phyloP scores from a whole-genome alignment of 345 rosid genomes.

The Litchi chinensis region DNA sequence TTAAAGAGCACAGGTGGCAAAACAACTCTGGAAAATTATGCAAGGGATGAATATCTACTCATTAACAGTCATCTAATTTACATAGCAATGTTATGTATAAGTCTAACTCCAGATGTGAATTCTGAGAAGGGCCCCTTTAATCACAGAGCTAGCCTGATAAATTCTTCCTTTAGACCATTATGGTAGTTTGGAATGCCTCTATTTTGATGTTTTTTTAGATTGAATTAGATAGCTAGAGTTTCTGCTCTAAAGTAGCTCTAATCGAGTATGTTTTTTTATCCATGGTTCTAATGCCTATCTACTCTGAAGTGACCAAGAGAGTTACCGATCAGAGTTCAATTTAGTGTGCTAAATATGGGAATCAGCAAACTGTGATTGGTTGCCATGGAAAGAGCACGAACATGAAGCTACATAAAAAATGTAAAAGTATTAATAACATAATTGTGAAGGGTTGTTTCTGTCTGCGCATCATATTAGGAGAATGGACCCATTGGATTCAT shows the following conservation, averaged over 20 bases:
- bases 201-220: not conserved
- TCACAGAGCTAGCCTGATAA: not conserved
- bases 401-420: not conserved
- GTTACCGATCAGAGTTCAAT: not conserved
- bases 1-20: too few species aligned
- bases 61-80: not conserved
- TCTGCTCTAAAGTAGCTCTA: not conserved
- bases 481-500: not conserved
- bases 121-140: not conserved
- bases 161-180: not conserved
- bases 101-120: not conserved
- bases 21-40: too few species aligned
- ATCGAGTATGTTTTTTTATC: not conserved
- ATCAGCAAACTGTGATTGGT: not conserved
- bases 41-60: not conserved
- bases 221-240: not conserved
- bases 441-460: not conserved
- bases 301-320: not conserved
- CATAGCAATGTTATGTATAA: not conserved
- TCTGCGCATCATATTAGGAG: not conserved
- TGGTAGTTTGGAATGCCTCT: not conserved
- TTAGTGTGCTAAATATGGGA: conserved; percentile 2
- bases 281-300: not conserved
- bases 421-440: not conserved
- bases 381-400: not conserved